Conservation (phyloP, 208 protist species). For the Acanthamoeba lenticulata region DNA sequence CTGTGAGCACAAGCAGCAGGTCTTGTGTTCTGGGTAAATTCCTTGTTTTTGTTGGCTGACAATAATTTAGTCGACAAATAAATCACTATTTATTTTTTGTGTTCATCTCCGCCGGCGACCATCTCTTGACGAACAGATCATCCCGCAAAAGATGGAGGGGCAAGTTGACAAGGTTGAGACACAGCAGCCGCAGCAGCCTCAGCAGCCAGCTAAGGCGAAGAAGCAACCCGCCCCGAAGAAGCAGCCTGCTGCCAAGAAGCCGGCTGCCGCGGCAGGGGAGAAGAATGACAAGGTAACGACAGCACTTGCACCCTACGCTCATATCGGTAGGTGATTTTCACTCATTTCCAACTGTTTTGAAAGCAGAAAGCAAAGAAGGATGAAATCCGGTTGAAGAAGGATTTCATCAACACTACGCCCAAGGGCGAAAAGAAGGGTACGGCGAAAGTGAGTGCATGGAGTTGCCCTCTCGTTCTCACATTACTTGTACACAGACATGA, state of each 20-base stretch:
- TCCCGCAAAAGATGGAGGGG: not conserved
- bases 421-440: constrained; percentile 78
- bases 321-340: not conserved
- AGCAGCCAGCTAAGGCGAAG: not conserved
- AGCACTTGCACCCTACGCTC: not conserved
- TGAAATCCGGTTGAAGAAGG: constrained; percentile 66
- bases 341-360: not conserved
- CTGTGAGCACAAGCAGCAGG: no score
- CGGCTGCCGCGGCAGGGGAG: not conserved
- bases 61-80: no score
- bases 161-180: not conserved
- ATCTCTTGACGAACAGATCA: no score
- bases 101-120: no score
- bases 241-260: not conserved
- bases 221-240: constrained; percentile 27
- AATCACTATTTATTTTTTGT: no score
- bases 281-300: not conserved
- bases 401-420: constrained; percentile 74
- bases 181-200: not conserved
- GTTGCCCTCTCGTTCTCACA: not conserved
- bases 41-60: no score
- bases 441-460: not conserved
- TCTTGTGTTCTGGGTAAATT: no score
- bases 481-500: constrained; percentile 53
- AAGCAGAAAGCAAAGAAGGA: constrained; percentile 43